Evolutionary conservation across 2,329 filamentous ascomycete genomes (phyloP).

Genomic region (Metarhizium rileyi): DNA sequence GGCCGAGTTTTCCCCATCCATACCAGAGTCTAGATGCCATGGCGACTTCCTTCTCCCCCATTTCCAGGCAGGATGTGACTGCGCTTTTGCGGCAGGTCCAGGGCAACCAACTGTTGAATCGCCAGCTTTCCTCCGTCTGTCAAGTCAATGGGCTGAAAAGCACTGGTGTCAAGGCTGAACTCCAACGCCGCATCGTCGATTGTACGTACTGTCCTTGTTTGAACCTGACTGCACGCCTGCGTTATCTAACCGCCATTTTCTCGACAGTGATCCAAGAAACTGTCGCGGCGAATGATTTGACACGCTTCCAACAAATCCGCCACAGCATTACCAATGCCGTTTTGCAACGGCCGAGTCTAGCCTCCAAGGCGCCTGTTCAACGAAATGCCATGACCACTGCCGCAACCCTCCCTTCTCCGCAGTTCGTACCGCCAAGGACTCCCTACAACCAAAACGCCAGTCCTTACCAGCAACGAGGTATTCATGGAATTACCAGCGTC

Average conservation of each 20-base stretch:
- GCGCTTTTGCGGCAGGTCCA: conserved; percentile 35
- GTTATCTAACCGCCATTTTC: conserved; percentile 6
- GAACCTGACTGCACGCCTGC: not conserved
- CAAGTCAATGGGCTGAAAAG: conserved; percentile 63
- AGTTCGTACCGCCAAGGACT: conserved; percentile 12
- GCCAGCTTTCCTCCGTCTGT: conserved; percentile 68
- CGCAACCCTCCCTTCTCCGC: not conserved
- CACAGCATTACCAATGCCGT: conserved; percentile 30
- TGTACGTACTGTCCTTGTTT: conserved; percentile 47
- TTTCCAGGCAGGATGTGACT: conserved; percentile 33
- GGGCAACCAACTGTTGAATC: conserved; percentile 38
- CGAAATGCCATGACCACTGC: not conserved
- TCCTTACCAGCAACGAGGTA: conserved; percentile 8
- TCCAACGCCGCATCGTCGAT: conserved; percentile 68
- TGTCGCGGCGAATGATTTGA: conserved; percentile 25
- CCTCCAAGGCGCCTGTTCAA: conserved; percentile 10
- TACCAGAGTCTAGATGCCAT: conserved; percentile 10
- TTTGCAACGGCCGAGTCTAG: conserved; percentile 18
- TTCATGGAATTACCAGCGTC: conserved; percentile 7
- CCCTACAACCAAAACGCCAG: conserved; percentile 9
- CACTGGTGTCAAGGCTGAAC: conserved; percentile 73
- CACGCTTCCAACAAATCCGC: conserved; percentile 33
- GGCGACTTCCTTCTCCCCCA: conserved; percentile 17
- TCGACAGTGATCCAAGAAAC: conserved; percentile 32
- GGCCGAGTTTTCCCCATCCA: not conserved